phyloP scores from a whole-genome alignment of 306 rosid genomes.

The Dalbergia oliveri region DNA sequence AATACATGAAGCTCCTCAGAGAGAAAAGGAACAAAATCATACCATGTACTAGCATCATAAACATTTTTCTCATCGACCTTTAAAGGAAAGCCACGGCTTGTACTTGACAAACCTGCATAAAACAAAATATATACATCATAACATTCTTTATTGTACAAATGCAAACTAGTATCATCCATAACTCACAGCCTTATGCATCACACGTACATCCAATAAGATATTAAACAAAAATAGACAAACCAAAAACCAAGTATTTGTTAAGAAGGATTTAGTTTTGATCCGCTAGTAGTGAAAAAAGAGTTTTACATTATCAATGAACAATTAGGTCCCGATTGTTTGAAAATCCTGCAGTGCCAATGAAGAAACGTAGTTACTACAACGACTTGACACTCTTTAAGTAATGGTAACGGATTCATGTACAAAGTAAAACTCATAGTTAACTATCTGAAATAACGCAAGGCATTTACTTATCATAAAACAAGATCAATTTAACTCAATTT shows the following conservation, averaged over 20 bases:
- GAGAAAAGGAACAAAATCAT: conserved; percentile 32
- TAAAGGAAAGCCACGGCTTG: conserved; percentile 55
- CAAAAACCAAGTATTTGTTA: neutral
- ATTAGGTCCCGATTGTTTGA: neutral
- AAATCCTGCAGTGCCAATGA: conserved; percentile 5
- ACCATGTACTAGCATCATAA: conserved; percentile 72
- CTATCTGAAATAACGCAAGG: conserved; percentile 26
- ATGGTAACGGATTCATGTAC: neutral
- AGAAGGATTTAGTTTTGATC: neutral
- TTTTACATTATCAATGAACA: neutral
- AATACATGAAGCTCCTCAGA: conserved; percentile 33
- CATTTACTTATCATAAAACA: neutral
- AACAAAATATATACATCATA: conserved; percentile 43
- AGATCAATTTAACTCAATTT: neutral
- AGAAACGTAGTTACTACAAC: conserved; percentile 8
- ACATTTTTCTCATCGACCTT: conserved; percentile 61
- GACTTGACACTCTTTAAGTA: neutral
- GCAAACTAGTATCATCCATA: conserved; percentile 11
- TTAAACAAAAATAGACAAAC: neutral
- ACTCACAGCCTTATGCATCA: neutral
- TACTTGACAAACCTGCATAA: conserved; percentile 73
- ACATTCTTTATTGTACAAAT: conserved; percentile 1
- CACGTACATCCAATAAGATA: neutral
- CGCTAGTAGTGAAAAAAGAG: neutral
- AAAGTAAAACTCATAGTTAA: neutral